Conservation (phyloP, 2,329 filamentous ascomycete genomes). For the Monilinia laxa region DNA sequence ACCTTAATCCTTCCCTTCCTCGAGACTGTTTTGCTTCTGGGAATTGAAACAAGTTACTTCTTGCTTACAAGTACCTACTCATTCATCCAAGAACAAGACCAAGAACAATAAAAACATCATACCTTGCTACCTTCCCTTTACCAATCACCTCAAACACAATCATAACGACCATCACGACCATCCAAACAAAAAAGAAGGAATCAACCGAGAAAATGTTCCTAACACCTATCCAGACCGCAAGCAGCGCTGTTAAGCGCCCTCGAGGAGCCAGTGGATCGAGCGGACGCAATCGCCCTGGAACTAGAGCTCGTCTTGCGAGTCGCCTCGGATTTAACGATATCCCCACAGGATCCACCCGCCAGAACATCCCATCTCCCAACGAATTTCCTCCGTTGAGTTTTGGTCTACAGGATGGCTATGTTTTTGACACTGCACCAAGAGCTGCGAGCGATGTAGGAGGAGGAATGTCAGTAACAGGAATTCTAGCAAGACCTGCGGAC, state of each 20-base stretch:
- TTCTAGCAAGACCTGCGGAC: too few relatives aligned
- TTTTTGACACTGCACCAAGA: not conserved
- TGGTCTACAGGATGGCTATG: not conserved
- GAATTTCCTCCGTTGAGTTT: not conserved
- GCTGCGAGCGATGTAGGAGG: not conserved
- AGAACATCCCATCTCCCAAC: not conserved
- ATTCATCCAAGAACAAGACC: not conserved
- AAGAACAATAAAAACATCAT: not conserved
- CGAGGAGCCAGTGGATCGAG: not conserved
- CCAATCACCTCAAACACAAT: not conserved
- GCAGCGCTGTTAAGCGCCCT: not conserved
- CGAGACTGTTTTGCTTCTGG: not conserved
- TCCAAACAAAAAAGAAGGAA: conserved; percentile 2
- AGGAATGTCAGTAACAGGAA: not conserved
- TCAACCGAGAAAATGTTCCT: not conserved
- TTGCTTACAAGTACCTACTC: not conserved
- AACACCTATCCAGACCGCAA: not conserved
- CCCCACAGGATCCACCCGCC: not conserved
- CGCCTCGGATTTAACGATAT: not conserved
- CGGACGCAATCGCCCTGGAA: not conserved
- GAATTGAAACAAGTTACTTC: not conserved
- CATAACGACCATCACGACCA: not conserved
- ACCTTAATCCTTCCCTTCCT: not conserved
- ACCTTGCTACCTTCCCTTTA: not conserved
- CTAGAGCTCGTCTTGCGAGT: not conserved